Conservation (phyloP, 306 rosid species). For the Ziziphus jujuba region DNA sequence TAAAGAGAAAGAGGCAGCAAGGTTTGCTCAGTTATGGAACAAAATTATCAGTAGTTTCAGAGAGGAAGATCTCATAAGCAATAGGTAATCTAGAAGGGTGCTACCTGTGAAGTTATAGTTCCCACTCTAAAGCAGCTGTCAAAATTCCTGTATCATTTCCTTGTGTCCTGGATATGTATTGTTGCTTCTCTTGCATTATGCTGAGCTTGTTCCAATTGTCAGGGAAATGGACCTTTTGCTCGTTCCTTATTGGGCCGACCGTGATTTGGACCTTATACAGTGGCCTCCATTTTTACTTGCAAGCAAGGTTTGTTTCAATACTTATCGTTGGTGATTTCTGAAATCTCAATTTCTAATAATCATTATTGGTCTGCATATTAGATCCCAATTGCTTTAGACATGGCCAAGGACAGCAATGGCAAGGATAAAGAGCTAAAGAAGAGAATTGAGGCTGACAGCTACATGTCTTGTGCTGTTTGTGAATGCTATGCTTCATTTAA, state of each 20-base stretch:
- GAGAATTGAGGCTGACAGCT: constrained; percentile 64
- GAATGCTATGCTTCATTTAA: constrained; percentile 93
- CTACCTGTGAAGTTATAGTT: constrained; percentile 1
- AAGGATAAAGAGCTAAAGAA: constrained; percentile 88
- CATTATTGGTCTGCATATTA: constrained; percentile 31
- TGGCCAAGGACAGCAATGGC: constrained; percentile 99
- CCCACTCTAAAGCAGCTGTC: constrained; percentile 14
- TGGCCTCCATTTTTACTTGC: constrained; percentile 99
- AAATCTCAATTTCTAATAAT: constrained; percentile 12
- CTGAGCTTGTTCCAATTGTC: constrained; percentile 35
- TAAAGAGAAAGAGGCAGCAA: constrained; percentile 87
- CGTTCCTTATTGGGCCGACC: constrained; percentile 98
- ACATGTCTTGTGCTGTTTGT: constrained; percentile 91
- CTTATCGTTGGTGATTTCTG: constrained; percentile 2
- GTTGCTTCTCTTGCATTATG: neutral
- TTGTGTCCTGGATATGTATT: neutral
- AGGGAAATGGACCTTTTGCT: constrained; percentile 97
- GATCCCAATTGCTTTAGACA: constrained; percentile 97
- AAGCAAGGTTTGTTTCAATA: constrained; percentile 71
- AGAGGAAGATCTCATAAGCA: constrained; percentile 90
- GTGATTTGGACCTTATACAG: constrained; percentile 73
- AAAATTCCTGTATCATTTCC: neutral
- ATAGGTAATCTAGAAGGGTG: constrained; percentile 47
- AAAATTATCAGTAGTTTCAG: constrained; percentile 87
- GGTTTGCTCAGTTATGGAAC: constrained; percentile 97